These are phyloP conservation scores for Celoporthe dispersa DNA, from an alignment of 2,329 filamentous ascomycete species.

Conservation along the genomic window DNA sequence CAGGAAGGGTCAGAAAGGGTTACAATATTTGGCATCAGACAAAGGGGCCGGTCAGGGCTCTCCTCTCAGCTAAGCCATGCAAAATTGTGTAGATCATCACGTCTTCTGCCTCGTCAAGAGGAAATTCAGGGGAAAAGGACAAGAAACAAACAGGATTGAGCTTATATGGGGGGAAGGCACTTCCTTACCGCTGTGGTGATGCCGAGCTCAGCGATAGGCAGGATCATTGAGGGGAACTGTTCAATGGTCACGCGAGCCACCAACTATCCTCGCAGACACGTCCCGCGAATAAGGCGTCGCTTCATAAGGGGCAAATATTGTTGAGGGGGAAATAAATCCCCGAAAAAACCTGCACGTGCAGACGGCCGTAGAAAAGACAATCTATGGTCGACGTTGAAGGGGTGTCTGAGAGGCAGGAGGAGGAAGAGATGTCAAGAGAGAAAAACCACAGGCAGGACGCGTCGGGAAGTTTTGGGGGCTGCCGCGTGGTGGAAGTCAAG, in stretches of 20 bases:
- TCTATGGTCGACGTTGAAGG: background rate
- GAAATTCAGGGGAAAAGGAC: background rate
- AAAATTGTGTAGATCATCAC: slow-evolving; percentile 27
- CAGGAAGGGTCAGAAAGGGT: slow-evolving; percentile 1
- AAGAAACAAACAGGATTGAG: background rate
- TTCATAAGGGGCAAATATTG: background rate
- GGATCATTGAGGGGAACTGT: background rate
- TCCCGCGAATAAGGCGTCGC: background rate
- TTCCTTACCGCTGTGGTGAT: background rate
- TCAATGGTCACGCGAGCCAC: background rate
- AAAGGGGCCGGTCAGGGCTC: slow-evolving; percentile 23
- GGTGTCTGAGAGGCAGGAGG: background rate
- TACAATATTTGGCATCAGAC: slow-evolving; percentile 28
- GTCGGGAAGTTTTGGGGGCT: background rate
- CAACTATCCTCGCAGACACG: background rate
- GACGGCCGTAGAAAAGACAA: background rate
- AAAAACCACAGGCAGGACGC: background rate
- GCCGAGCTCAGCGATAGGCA: background rate
- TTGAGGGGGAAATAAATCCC: no score
- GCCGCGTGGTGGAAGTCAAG: background rate
- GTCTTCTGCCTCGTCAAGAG: background rate
- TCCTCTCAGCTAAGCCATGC: slow-evolving; percentile 31
- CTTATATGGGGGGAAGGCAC: background rate
- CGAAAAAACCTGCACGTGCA: background rate
- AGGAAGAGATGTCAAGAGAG: background rate